A percentile compares a stretch with the other conserved stretches of the same genome.
phyloP scores from a whole-genome alignment of 495 filamentous ascomycete genomes.

The Arthonia radiata region DNA sequence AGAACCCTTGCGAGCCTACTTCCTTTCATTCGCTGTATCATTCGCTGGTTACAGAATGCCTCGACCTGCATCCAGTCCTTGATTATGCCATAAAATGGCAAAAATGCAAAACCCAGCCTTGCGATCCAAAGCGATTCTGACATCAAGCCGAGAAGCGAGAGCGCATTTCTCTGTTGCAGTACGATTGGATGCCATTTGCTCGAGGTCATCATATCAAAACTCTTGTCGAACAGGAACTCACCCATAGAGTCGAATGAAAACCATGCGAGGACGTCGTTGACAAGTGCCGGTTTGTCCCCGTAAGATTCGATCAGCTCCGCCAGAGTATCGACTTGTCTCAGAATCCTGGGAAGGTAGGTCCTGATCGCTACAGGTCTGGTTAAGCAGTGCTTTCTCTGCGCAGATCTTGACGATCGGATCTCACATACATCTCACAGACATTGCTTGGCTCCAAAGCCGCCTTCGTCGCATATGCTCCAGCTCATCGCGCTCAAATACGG shows the following conservation, averaged over 20 bases:
- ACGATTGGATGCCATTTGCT: constrained; percentile 1
- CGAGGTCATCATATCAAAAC: constrained; percentile 3
- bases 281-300: not conserved
- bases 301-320: constrained; percentile 1
- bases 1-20: too few relatives aligned
- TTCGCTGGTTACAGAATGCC: constrained; percentile 1
- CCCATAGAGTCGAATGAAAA: constrained; percentile 5
- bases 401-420: too few relatives aligned
- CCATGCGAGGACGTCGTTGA: constrained; percentile 4
- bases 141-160: constrained; percentile 1
- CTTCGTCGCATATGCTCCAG: too few relatives aligned
- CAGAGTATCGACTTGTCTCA: constrained; percentile 1
- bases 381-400: constrained; percentile 14
- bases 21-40: constrained; percentile 6
- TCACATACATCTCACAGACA: too few relatives aligned
- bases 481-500: too few relatives aligned
- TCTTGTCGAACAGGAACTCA: constrained; percentile 3
- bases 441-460: too few relatives aligned
- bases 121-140: constrained; percentile 2
- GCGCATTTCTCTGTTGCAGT: constrained; percentile 1
- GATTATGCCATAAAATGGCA: constrained; percentile 1
- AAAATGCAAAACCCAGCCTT: constrained; percentile 1
- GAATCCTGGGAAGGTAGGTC: not conserved
- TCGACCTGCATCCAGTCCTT: constrained; percentile 5
- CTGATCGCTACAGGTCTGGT: not conserved